Base-by-base conservation (phyloP, 345 rosid genomes). In the Camelina hispida region DNA sequence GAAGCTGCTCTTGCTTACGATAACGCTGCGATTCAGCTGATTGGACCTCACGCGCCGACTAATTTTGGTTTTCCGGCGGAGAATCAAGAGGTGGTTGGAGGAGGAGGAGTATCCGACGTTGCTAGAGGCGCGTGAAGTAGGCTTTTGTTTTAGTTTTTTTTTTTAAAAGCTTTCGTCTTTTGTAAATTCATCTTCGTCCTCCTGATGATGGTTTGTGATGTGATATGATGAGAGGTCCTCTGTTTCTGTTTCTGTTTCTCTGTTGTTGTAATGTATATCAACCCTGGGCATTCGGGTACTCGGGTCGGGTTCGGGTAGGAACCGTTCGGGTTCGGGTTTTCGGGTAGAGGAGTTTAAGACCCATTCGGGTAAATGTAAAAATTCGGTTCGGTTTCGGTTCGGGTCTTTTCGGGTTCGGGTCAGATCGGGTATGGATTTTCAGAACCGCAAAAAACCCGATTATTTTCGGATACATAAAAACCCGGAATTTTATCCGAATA, bases 1-100 rank as follows among this genome's bases (percentile, higher is more conserved):
- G 91, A 87, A 72, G 91, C 91, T 9, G 91, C 91, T 8, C 75
- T 71, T 4, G 87, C 76, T 13, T 87, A 87, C 13, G 91, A 87
- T 15, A 72, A 75, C 54, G 91, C 91, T 2, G 88, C 91, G 0
- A 51, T 87, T 48, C 66, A 77, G 57, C 69, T 87, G 3, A 82
- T 75, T 54, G 91, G 91, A 0, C 67, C 84, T 44, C 25, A 84
- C 72, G 90, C 90, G 22, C 82, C 81, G 0, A 87, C 87, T 3
- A 87, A 87, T 74, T 85, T 87, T n/a, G 84, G 84, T 9, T 22
- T 11, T 48, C 55, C 86, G n/a, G 72, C 57, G 42, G 69, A 60
- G 73, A 59, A 14, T 12, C 16, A 25, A 25, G 61, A 60, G 43
- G 77, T 54, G 14, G 32, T 22, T 10, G 59, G 28, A 25, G 28